Conservation (phyloP, 768 basidiomycete species). For the Gymnopilus dilepis region DNA sequence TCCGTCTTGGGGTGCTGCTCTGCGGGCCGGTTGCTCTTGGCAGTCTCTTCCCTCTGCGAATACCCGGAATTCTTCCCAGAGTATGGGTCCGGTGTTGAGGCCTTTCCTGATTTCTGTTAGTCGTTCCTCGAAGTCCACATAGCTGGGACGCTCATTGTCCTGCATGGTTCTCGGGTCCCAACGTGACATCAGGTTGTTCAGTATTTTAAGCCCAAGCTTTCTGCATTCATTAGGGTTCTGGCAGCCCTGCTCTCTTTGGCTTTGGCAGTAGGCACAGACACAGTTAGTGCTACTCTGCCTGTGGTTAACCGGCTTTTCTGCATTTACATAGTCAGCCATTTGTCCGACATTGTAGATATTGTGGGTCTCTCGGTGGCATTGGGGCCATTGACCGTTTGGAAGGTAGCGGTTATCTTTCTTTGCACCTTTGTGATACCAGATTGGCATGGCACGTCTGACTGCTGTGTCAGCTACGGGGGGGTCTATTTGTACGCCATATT, state of each 20-base stretch:
- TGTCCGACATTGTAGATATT: conserved; percentile 19
- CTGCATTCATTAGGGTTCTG: conserved; percentile 24
- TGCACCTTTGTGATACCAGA: conserved; percentile 36
- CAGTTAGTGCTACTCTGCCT: background rate
- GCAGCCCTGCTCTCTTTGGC: conserved; percentile 14
- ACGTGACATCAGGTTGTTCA: conserved; percentile 8
- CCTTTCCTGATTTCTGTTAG: background rate
- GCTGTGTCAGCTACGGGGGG: conserved; percentile 12
- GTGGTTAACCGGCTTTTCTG: background rate
- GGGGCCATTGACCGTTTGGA: conserved; percentile 7
- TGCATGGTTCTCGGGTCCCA: background rate
- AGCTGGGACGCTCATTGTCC: background rate
- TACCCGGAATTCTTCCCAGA: background rate
- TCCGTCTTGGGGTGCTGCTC: background rate
- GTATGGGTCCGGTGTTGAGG: background rate
- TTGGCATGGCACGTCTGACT: conserved; percentile 25
- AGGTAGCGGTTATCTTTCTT: conserved; percentile 4
- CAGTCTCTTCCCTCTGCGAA: background rate
- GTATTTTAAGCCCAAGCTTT: conserved; percentile 14
- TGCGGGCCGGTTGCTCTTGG: background rate
- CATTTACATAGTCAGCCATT: background rate
- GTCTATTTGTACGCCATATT: conserved; percentile 23
- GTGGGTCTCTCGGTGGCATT: conserved; percentile 22
- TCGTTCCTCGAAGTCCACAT: background rate
- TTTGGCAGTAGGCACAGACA: conserved; percentile 12